Conservation (phyloP, 306 rosid genomes). For the Acacia melanoxylon region DNA sequence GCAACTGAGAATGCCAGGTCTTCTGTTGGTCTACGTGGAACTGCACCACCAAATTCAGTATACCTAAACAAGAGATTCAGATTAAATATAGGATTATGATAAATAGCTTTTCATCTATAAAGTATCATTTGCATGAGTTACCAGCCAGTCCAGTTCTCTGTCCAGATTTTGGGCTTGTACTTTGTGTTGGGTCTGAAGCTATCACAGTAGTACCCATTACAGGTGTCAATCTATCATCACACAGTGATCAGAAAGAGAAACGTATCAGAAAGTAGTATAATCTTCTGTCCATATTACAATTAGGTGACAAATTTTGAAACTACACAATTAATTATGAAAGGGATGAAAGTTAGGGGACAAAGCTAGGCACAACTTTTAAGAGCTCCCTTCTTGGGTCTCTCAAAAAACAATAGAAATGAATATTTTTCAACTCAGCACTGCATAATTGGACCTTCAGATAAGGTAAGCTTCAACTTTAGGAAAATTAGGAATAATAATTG, state of each 20-base stretch:
- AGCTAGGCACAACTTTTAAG: not conserved
- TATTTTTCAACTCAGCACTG: not conserved
- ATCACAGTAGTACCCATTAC: constrained; percentile 93
- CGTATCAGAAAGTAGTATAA: constrained; percentile 1
- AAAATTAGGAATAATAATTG: not conserved
- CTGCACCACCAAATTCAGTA: constrained; percentile 86
- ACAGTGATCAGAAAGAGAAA: constrained; percentile 13
- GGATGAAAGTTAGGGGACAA: not conserved
- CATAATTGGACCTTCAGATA: not conserved
- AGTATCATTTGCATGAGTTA: constrained; percentile 35
- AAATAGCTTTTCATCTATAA: not conserved
- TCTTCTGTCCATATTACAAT: not conserved
- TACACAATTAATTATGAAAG: not conserved
- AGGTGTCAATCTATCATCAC: constrained; percentile 71
- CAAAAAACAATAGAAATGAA: not conserved
- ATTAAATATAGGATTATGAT: not conserved
- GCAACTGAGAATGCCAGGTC: constrained; percentile 85
- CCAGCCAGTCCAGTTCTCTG: constrained; percentile 98
- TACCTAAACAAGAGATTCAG: constrained; percentile 50
- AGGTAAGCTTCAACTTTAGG: not conserved
- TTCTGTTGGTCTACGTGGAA: constrained; percentile 82
- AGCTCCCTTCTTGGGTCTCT: not conserved
- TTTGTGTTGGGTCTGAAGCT: constrained; percentile 68
- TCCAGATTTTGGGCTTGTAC: constrained; percentile 93
- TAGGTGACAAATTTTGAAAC: not conserved